Base-by-base conservation (phyloP, 2,329 filamentous ascomycete genomes). In the Diaporthe citri region DNA sequence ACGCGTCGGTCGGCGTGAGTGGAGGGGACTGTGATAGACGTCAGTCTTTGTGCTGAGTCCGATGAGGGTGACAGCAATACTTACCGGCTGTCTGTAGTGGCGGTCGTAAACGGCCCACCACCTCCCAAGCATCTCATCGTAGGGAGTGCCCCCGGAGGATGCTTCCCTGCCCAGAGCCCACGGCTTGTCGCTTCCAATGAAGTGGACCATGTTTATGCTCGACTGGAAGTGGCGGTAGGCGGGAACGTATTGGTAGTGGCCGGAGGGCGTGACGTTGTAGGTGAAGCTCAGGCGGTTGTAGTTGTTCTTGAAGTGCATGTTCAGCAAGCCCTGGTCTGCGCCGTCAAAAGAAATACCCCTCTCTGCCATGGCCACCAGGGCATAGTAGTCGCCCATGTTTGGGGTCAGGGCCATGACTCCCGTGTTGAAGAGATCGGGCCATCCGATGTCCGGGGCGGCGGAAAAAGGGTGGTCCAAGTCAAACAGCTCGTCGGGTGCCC, bases 391-490 rank as follows among this genome's bases (percentile, higher is more conserved):
- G 74, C 93, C 93, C 89, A 96, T 88, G 84, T 96, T 93, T 46
- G 97, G 97, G 22, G 89, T 93, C 75, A 99, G 85, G 48, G 95
- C 95, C 95, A 99, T 97, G 79, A 99, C 92, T 80, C 97, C 97
- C n/a, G 94, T 95, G 85, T 99, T 99, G 91, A 98, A 98, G 76
- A 96, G 90, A 85, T 99, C 97, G 46, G 97, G 97, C 97, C 97
- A 99, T 79, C 97, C 97, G 80, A 98, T 95, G 84, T 99, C 97
- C 43, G 97, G 96, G 15, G 94, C 95, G 2, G 97, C 92, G 55
- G 91, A 89, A 81, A 93, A 93, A 72, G 87, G 81, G 64, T 90
- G 85, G 6, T 86, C 80, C 34, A 92, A 82, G 74, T 92, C 89
- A 81, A 99, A 97, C 73, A 99, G 91, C 88, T 99, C 97, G 80